A percentile compares a stretch with the other conserved stretches of the same genome.
These are phyloP conservation scores for Chlamydomonas reinhardtii DNA, from an alignment of 163 green algal species.

Conservation along the genomic window DNA sequence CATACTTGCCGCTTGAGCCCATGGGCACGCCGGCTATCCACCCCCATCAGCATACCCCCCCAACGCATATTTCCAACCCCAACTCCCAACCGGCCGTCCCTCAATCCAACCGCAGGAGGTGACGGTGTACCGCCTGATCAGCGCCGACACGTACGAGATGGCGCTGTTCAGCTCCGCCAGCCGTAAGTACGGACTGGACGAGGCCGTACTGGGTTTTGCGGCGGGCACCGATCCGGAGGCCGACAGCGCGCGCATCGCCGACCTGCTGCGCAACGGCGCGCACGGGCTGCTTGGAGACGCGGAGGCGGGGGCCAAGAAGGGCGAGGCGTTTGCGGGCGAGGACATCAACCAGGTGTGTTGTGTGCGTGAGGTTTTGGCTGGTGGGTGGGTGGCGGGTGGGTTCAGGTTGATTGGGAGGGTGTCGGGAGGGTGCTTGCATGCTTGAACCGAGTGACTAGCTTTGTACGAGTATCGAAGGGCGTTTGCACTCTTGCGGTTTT, in stretches of 20 bases:
- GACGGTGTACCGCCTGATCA: conserved; percentile 94
- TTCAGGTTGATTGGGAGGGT: too few species aligned
- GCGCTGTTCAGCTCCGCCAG: conserved; percentile 84
- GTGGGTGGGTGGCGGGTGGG: neutral
- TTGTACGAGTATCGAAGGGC: too few species aligned
- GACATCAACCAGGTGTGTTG: conserved; percentile 85
- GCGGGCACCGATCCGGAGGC: conserved; percentile 69
- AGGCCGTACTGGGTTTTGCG: conserved; percentile 90
- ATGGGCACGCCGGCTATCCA: too few species aligned
- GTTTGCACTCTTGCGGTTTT: too few species aligned
- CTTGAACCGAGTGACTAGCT: too few species aligned
- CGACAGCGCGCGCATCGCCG: conserved; percentile 81
- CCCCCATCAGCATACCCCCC: too few species aligned
- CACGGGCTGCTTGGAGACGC: conserved; percentile 75
- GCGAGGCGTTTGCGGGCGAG: conserved; percentile 74
- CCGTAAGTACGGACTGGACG: conserved; percentile 94
- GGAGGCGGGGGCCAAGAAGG: conserved; percentile 58
- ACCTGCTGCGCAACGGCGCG: conserved; percentile 88
- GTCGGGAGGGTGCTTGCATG: too few species aligned
- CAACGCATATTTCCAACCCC: too few species aligned
- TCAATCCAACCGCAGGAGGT: conserved; percentile 74
- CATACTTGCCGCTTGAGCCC: too few species aligned
- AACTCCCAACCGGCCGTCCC: too few species aligned
- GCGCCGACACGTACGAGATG: conserved; percentile 92
- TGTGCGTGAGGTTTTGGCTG: neutral